Evolutionary conservation across 2,329 filamentous ascomycete species (phyloP).

Genomic region (Sphaerulina musiva): DNA sequence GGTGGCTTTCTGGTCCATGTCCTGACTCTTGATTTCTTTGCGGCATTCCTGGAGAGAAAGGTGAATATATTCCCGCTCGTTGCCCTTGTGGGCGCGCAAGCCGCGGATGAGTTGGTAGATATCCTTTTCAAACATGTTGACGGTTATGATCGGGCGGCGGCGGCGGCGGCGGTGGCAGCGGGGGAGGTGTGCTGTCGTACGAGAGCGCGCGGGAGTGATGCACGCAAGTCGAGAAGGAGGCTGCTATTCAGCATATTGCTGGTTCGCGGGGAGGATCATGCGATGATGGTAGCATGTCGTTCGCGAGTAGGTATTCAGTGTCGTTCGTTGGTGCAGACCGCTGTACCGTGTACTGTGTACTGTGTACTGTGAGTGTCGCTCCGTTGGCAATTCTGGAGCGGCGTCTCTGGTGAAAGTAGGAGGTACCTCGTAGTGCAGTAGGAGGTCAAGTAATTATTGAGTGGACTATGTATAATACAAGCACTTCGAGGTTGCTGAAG

Average conservation of each 20-base stretch:
- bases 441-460: too few species aligned
- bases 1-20: conserved; percentile 97
- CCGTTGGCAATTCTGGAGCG: too few species aligned
- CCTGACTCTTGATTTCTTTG: conserved; percentile 80
- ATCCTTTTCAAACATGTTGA: conserved; percentile 90
- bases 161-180: too few species aligned
- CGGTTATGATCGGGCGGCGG: not conserved
- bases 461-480: too few species aligned
- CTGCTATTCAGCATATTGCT: not conserved
- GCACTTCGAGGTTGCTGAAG: too few species aligned
- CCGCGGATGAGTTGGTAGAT: conserved; percentile 98
- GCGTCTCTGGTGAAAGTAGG: too few species aligned
- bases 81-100: conserved; percentile 88
- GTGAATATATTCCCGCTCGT: conserved; percentile 91
- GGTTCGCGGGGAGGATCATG: not conserved
- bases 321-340: not conserved
- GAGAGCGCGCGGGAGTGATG: not conserved
- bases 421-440: too few species aligned
- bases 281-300: not conserved
- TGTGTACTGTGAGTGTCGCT: too few species aligned
- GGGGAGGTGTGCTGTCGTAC: not conserved
- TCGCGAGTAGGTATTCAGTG: not conserved
- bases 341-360: not conserved
- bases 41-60: conserved; percentile 92
- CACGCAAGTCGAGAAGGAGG: not conserved